Base-by-base conservation (phyloP, 2,329 filamentous ascomycete species). In the Pseudocercospora vitis region DNA sequence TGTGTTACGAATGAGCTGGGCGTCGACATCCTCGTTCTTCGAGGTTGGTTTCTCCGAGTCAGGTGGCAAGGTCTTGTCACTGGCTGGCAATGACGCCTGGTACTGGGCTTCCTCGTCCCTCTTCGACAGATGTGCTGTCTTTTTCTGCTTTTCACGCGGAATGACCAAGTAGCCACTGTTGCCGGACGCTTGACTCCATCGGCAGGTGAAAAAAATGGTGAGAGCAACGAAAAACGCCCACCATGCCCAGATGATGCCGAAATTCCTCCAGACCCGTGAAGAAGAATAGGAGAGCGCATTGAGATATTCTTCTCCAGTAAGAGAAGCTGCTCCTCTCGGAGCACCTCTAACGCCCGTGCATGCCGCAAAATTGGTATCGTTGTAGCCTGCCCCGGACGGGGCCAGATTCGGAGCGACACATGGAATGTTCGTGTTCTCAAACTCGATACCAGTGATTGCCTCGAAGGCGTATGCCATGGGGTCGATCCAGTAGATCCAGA, bases 171-270 rank as follows among this genome's bases (percentile, higher is more conserved):
- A 65, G 11, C 61, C 60, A 21, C 55, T 56, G 44, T 62, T 65
- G n/a, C 59, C 62, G 24, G 57, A 58, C n/a, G 57, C 47, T 2
- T 78, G 69, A 21, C 78, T 75, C 85, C 85, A 87, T 12, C 73
- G 71, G 0, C 71, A 71, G 0, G 85, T 88, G 21, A 75, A 75
- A 48, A 78, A 65, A 42, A 88, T 77, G 0, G 84, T 87, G 3
- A 85, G 63, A 3, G 53, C 75, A 12, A 82, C 79, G 53, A 80
- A 86, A 0, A 86, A 66, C 6, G 68, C 76, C 81, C 83, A 86
- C 76, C 77, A 87, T 0, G 77, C 82, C 76, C 81, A 84, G 35
- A 85, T 63, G 50, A 90, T 87, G 0, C 86, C 86, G 52, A 88
- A 77, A 63, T 89, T 89, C 8, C 86, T 65, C 67, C 67, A 71